Percentiles rank a stretch among this genome's conserved stretches.
Evolutionary conservation across 75 land plant genomes (phyloP).

Genomic region (Pinus tabuliformis): DNA sequence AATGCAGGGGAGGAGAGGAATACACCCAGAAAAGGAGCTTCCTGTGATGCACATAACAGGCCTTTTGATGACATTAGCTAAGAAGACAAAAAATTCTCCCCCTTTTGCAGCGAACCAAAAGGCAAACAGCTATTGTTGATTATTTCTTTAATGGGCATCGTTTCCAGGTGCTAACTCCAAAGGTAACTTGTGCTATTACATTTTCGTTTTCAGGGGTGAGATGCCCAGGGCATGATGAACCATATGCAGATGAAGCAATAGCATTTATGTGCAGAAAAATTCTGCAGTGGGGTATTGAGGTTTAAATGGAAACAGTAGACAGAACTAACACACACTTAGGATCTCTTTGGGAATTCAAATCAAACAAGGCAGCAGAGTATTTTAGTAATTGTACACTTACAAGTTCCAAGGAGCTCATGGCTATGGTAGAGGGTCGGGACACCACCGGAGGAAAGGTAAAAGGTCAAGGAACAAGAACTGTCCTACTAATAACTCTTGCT

Average conservation of each 20-base stretch:
- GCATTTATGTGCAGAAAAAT: slow-evolving; percentile 91
- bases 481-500: slow-evolving; percentile 64
- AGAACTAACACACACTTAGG: slow-evolving; percentile 95
- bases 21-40: slow-evolving; percentile 73
- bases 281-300: slow-evolving; percentile 98
- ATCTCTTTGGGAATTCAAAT: slow-evolving; percentile 79
- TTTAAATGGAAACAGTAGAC: slow-evolving; percentile 93
- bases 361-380: slow-evolving; percentile 69
- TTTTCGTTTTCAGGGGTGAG: slow-evolving; percentile 96
- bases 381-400: slow-evolving; percentile 47
- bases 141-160: slow-evolving; percentile 97
- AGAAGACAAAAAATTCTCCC: slow-evolving; percentile 83
- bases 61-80: slow-evolving; percentile 53
- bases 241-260: slow-evolving; percentile 91
- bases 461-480: slow-evolving; percentile 90
- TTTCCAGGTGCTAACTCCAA: slow-evolving; percentile 81
- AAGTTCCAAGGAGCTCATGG: slow-evolving; percentile 57
- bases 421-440: slow-evolving; percentile 73
- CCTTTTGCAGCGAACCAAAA: slow-evolving; percentile 72
- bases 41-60: slow-evolving; percentile 82
- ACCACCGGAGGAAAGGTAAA: slow-evolving; percentile 87
- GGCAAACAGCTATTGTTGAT: slow-evolving; percentile 84
- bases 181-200: slow-evolving; percentile 86
- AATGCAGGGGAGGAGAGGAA: slow-evolving; percentile 60
- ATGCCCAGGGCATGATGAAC: slow-evolving; percentile 94